phyloP scores from a whole-genome alignment of 768 basidiomycete genomes.

The Russula emetica region DNA sequence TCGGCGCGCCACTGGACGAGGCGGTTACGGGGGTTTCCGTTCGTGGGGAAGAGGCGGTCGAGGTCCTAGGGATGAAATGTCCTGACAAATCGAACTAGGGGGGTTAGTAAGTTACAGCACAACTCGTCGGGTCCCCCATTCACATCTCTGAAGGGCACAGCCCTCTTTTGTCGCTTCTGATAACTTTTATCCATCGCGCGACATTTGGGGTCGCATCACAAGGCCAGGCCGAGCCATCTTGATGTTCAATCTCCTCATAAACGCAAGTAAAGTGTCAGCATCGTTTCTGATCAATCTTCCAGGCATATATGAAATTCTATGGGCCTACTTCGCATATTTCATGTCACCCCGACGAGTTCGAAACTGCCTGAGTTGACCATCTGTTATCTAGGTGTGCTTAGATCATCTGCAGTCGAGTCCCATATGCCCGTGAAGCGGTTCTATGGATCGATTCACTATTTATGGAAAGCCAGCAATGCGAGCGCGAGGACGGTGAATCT shows the following conservation, averaged over 20 bases:
- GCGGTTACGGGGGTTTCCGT: neutral
- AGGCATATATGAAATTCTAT: neutral
- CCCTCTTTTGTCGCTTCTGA: neutral
- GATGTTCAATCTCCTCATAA: neutral
- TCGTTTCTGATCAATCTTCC: neutral
- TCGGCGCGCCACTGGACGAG: neutral
- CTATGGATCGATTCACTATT: too few species aligned
- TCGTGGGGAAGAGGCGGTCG: conserved; percentile 4
- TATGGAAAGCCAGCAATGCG: neutral
- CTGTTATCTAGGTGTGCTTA: neutral
- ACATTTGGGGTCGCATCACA: neutral
- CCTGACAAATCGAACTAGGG: neutral
- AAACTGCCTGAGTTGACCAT: neutral
- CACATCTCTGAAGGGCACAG: neutral
- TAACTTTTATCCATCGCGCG: neutral
- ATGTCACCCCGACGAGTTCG: neutral
- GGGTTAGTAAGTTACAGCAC: neutral
- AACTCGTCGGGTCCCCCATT: neutral
- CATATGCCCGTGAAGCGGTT: neutral
- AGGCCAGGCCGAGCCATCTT: neutral
- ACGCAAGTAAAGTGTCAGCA: neutral
- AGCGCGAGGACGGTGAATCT: neutral
- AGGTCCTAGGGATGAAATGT: neutral
- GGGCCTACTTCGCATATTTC: neutral
- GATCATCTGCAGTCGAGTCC: neutral